These are phyloP conservation scores for Nicotiana benthamiana DNA, from an alignment of 257 asterid species.

Conservation along the genomic window DNA sequence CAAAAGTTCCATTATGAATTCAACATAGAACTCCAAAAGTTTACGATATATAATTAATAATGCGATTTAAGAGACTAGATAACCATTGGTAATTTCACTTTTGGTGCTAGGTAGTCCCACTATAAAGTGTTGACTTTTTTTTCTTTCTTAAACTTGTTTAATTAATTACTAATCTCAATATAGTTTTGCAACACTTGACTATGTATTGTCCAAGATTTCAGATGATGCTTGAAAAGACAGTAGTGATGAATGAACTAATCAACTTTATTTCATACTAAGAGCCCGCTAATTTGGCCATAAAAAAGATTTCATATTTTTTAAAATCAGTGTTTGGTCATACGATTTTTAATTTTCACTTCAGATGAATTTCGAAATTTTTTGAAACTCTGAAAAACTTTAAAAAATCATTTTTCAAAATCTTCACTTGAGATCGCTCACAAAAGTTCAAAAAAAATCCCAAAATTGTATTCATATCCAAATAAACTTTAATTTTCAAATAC, in stretches of 20 bases:
- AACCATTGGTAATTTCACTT: background rate
- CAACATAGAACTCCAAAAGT: background rate
- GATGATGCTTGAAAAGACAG: constrained; percentile 15
- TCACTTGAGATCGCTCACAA: no score
- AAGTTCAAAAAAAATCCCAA: no score
- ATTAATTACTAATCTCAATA: background rate
- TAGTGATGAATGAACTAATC: constrained; percentile 4
- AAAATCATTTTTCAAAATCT: no score
- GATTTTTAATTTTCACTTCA: no score
- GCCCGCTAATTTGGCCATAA: no score
- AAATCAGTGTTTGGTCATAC: no score
- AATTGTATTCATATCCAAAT: no score
- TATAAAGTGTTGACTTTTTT: background rate
- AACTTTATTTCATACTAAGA: background rate
- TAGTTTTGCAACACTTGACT: background rate
- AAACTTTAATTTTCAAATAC: no score
- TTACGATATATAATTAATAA: background rate
- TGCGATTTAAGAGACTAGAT: background rate
- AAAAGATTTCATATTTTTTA: no score
- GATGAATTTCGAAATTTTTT: no score
- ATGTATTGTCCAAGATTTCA: background rate
- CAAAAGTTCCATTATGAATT: background rate
- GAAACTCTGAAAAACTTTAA: no score
- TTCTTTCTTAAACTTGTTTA: background rate
- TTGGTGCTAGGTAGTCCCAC: background rate